Percentiles rank a stretch among this genome's conserved stretches.
phyloP scores from a whole-genome alignment of 208 protist species.

The Vickermania spadyakhi region DNA sequence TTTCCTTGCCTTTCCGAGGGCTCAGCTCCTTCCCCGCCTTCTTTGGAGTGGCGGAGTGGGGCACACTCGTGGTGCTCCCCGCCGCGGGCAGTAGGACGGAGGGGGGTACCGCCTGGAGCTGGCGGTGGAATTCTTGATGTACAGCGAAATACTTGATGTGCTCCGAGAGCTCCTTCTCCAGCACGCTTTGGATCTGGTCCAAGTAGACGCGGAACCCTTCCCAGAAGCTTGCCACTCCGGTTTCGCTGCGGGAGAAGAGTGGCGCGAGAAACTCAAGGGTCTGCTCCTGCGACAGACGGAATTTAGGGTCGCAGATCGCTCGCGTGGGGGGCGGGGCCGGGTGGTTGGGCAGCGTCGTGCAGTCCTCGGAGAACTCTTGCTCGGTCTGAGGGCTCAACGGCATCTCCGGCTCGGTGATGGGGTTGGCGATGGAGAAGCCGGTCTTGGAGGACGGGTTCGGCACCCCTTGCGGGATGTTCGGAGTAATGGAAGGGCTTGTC shows the following conservation, averaged over 20 bases:
- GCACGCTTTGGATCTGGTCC: neutral
- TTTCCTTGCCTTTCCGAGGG: neutral
- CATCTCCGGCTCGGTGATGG: neutral
- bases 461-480: neutral
- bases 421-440: neutral
- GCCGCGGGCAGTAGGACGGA: conserved; percentile 9
- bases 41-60: conserved; percentile 1
- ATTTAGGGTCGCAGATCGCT: neutral
- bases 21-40: neutral
- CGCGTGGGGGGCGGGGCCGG: neutral
- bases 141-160: conserved; percentile 4
- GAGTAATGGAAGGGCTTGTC: neutral
- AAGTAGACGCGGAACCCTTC: conserved; percentile 6
- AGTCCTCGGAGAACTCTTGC: neutral
- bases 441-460: neutral
- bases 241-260: neutral
- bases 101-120: conserved; percentile 1
- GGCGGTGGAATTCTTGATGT: conserved; percentile 3
- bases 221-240: neutral
- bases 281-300: neutral
- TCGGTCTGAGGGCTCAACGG: neutral
- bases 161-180: neutral
- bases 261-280: neutral
- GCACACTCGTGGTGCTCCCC: neutral
- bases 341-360: neutral